Base-by-base conservation (phyloP, 306 rosid genomes). In the Malus sylvestris region DNA sequence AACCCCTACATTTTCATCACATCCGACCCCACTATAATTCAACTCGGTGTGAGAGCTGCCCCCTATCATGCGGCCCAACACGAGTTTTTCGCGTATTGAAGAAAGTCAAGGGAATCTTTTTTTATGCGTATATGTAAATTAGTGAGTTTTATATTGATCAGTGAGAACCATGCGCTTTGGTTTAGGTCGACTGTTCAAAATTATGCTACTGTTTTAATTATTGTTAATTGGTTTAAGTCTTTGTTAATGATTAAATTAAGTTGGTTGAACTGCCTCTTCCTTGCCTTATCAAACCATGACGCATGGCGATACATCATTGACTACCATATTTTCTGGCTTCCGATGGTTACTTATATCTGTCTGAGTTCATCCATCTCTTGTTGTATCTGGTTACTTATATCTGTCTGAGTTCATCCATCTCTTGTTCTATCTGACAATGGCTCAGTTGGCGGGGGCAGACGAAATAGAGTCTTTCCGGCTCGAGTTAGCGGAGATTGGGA, bases 401-500 rank as follows among this genome's bases (percentile, higher is more conserved):
- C 25, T 25, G 25, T 25, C 52, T 3, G 23, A 55, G 53, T 72
- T 72, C 53, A 35, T 55, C 65, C 44, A 71, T 71, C 57, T 19
- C 11, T 53, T 30, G 10, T 19, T 53, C 59, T 71, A 42, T 30
- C 51, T 32, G 75, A 79, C 8, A 80, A 88, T 88, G 93, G 88
- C 90, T 74, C 90, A 84, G 80, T 32, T 82, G 67, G 88, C 49
- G 51, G 92, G 87, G 59, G 71, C 78, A 4, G 92, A 86, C 73
- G 85, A 77, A 52, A 73, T 82, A 60, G 81, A 82, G 65, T 78
- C 81, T 59, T 77, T 77, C 8, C 78, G 75, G 5, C 8, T 76
- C 27, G 85, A 72, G 81, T 69, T 82, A 20, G 81, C 71, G 14
- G 81, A 77, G 78, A 72, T 77, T 25, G 80, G 83, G 35, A 69